A percentile compares a stretch with the other conserved stretches of the same genome.
phyloP scores from a whole-genome alignment of 2,329 filamentous ascomycete genomes.

The Phaeosphaeria sp. region DNA sequence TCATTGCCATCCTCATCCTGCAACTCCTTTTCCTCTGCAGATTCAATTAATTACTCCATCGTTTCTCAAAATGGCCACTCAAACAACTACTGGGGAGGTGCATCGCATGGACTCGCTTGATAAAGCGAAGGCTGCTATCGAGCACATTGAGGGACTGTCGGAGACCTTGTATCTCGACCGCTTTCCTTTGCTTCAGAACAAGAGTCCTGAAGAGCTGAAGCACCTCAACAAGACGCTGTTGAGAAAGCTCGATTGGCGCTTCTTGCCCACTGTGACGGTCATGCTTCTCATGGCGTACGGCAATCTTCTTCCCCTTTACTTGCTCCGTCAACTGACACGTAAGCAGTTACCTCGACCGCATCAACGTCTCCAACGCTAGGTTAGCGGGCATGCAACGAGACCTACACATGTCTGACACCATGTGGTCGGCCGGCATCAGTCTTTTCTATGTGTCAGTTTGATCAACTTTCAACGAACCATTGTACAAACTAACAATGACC shows the following conservation, averaged over 20 bases:
- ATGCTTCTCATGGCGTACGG: slow-evolving; percentile 42
- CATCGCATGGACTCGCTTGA: background rate
- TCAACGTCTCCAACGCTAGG: slow-evolving; percentile 51
- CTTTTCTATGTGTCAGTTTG: slow-evolving; percentile 49
- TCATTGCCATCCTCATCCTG: background rate
- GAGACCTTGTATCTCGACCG: slow-evolving; percentile 2
- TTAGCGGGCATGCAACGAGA: slow-evolving; percentile 50
- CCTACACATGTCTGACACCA: slow-evolving; percentile 33
- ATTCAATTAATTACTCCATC: background rate
- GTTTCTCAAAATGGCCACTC: background rate
- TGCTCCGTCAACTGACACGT: too few relatives aligned
- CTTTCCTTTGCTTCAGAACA: slow-evolving; percentile 5
- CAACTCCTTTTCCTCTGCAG: background rate
- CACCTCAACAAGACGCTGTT: slow-evolving; percentile 30
- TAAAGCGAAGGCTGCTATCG: background rate
- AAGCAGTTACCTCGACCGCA: slow-evolving; percentile 49
- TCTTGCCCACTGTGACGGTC: slow-evolving; percentile 38
- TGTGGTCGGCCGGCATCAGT: slow-evolving; percentile 53
- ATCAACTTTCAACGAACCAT: background rate
- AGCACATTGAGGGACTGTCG: background rate
- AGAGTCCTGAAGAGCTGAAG: slow-evolving; percentile 22
- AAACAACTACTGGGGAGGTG: background rate
- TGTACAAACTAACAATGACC: background rate
- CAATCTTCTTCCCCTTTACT: background rate
- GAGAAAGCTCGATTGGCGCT: slow-evolving; percentile 35